A percentile compares a stretch with the other conserved stretches of the same genome.
phyloP scores from a whole-genome alignment of 495 filamentous ascomycete genomes.

The Penicillium manginii region DNA sequence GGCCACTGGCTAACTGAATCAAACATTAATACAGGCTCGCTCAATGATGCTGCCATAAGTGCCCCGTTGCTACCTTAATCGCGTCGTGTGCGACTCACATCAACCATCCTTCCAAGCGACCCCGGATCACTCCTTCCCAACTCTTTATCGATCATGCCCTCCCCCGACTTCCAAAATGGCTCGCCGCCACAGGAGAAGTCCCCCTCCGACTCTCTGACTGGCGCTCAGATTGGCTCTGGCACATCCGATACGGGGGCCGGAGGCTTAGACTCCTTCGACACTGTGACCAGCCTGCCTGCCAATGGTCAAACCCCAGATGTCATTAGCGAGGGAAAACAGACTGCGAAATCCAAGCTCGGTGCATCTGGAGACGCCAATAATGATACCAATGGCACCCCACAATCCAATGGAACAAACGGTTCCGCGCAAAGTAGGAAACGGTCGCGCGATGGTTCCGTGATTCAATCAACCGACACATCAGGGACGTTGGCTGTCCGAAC shows the following conservation, averaged over 20 bases:
- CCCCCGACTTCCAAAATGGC: conserved; percentile 35
- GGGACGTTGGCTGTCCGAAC: conserved; percentile 38
- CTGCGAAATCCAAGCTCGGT: conserved; percentile 59
- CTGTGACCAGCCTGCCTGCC: conserved; percentile 25
- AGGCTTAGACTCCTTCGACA: conserved; percentile 29
- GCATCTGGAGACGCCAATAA: conserved; percentile 40
- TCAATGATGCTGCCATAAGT: conserved; percentile 46
- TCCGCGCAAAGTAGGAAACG: conserved; percentile 56
- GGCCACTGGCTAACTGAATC: conserved; percentile 25
- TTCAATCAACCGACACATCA: conserved; percentile 33
- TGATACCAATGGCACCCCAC: conserved; percentile 37
- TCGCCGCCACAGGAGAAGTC: conserved; percentile 31
- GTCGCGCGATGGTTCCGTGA: conserved; percentile 60
- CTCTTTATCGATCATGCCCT: conserved; percentile 38
- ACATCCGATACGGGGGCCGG: conserved; percentile 28
- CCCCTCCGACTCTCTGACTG: conserved; percentile 31
- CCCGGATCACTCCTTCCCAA: conserved; percentile 12
- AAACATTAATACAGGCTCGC: conserved; percentile 17
- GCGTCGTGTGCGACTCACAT: conserved; percentile 27
- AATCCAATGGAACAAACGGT: conserved; percentile 46
- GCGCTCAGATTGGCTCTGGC: conserved; percentile 30
- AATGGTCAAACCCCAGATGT: conserved; percentile 40
- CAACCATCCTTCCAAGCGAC: conserved; percentile 27
- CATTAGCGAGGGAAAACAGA: conserved; percentile 61
- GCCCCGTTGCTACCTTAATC: conserved; percentile 22